Evolutionary conservation across 2,329 filamentous ascomycete species (phyloP).

Genomic region (Colletotrichum sp.): DNA sequence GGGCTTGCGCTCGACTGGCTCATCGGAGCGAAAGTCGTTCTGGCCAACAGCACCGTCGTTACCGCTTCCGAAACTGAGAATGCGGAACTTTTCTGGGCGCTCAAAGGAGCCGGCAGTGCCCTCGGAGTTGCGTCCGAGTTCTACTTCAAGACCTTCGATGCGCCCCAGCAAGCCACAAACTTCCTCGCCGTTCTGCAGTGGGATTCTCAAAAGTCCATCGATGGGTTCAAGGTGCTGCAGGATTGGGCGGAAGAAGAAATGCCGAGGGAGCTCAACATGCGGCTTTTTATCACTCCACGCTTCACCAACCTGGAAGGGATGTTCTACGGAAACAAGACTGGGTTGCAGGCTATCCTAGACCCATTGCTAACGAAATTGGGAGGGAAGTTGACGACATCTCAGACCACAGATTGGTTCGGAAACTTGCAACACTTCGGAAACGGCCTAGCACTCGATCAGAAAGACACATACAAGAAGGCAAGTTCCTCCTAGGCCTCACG

Average conservation of each 20-base stretch:
- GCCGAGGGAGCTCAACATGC: constrained; percentile 31
- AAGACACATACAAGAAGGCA: constrained; percentile 26
- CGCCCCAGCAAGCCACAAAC: constrained; percentile 32
- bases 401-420: constrained; percentile 33
- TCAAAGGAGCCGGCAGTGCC: constrained; percentile 44
- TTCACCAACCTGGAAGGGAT: constrained; percentile 30
- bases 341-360: constrained; percentile 18
- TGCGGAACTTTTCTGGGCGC: constrained; percentile 44
- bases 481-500: fast-evolving
- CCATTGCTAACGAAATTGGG: constrained; percentile 25
- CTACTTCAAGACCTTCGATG: constrained; percentile 41
- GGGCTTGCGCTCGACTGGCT: constrained; percentile 38
- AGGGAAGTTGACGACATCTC: constrained; percentile 34
- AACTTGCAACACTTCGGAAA: constrained; percentile 37
- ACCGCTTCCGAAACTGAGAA: constrained; percentile 35
- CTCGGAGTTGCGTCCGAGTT: constrained; percentile 43
- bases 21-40: constrained; percentile 36
- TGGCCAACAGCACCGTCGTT: constrained; percentile 36
- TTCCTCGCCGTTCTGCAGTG: constrained; percentile 26
- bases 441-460: constrained; percentile 31
- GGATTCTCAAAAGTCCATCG: not conserved
- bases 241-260: constrained; percentile 21
- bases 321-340: constrained; percentile 28
- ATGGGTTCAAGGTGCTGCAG: constrained; percentile 24
- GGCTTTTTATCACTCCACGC: constrained; percentile 24